phyloP scores from a whole-genome alignment of 257 asterid genomes.

The Solanum arcanum region DNA sequence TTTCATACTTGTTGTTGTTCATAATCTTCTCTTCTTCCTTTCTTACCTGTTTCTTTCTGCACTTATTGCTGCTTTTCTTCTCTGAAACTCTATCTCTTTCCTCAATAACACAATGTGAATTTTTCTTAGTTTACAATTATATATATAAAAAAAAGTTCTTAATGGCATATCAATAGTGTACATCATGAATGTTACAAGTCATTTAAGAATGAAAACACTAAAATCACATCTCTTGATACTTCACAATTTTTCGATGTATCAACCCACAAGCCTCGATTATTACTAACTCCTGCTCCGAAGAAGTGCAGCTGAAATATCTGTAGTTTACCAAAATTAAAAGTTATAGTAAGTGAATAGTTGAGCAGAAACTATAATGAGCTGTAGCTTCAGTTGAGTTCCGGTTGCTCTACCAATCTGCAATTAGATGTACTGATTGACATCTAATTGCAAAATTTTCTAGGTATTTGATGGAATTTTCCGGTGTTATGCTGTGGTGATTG shows the following conservation, averaged over 20 bases:
- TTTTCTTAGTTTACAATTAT: too few relatives aligned
- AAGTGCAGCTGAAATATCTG: too few relatives aligned
- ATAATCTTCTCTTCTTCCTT: constrained; percentile 21
- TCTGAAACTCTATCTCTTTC: constrained; percentile 20
- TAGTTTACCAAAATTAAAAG: too few relatives aligned
- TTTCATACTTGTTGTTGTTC: constrained; percentile 23
- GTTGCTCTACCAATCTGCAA: background rate
- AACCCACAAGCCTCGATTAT: constrained; percentile 19
- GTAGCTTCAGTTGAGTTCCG: constrained; percentile 18
- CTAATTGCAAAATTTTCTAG: constrained; percentile 4
- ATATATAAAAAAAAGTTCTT: too few relatives aligned
- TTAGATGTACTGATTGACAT: background rate
- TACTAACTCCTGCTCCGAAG: constrained; percentile 9
- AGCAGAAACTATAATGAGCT: constrained; percentile 56
- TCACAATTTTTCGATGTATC: constrained; percentile 38
- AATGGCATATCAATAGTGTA: too few relatives aligned
- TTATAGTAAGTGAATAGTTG: too few relatives aligned
- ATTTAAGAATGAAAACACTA: background rate
- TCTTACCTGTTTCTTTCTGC: constrained; percentile 8
- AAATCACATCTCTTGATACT: constrained; percentile 21
- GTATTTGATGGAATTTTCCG: constrained; percentile 93
- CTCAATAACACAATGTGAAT: background rate
- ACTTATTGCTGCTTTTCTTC: constrained; percentile 15
- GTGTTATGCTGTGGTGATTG: constrained; percentile 78
- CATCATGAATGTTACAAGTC: too few relatives aligned